A percentile compares a stretch with the other conserved stretches of the same genome.
These are phyloP conservation scores for Apiotrichum montevideense DNA, from an alignment of 1,284 basidiomycete species.

Conservation along the genomic window DNA sequence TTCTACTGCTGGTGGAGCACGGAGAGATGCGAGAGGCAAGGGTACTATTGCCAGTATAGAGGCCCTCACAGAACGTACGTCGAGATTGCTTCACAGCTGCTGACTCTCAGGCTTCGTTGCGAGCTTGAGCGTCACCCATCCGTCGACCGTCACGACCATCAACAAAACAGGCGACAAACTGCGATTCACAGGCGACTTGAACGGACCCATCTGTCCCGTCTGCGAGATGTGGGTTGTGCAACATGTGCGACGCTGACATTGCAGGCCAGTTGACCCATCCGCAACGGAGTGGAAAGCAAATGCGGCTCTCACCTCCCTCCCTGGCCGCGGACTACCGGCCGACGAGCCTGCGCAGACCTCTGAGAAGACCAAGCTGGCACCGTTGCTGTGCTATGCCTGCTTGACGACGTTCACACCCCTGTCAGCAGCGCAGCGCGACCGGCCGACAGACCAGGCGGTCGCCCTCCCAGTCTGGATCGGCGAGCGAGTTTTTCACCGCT, in stretches of 20 bases:
- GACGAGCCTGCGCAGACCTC: background rate
- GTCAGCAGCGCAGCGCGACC: constrained; percentile 15
- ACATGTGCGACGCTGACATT: background rate
- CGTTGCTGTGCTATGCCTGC: constrained; percentile 65
- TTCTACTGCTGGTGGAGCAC: constrained; percentile 28
- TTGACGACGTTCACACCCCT: constrained; percentile 58
- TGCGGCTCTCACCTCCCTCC: constrained; percentile 62
- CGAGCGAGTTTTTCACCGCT: constrained; percentile 10
- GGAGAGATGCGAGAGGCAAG: constrained; percentile 50
- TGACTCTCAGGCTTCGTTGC: constrained; percentile 65
- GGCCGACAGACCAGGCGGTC: constrained; percentile 10
- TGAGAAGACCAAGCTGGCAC: constrained; percentile 43
- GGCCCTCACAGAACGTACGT: constrained; percentile 64
- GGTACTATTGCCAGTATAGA: constrained; percentile 52
- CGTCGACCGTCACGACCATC: constrained; percentile 82
- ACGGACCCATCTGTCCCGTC: constrained; percentile 53
- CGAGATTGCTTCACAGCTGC: background rate
- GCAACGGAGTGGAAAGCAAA: constrained; percentile 65
- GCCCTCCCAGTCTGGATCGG: constrained; percentile 35
- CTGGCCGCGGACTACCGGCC: constrained; percentile 14
- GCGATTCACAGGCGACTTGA: constrained; percentile 53
- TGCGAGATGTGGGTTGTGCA: constrained; percentile 59
- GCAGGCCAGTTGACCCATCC: constrained; percentile 63
- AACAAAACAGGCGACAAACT: constrained; percentile 76
- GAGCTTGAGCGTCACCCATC: constrained; percentile 72